Base-by-base conservation (phyloP, 1,284 basidiomycete genomes). In the Leccinum griseonigrum region DNA sequence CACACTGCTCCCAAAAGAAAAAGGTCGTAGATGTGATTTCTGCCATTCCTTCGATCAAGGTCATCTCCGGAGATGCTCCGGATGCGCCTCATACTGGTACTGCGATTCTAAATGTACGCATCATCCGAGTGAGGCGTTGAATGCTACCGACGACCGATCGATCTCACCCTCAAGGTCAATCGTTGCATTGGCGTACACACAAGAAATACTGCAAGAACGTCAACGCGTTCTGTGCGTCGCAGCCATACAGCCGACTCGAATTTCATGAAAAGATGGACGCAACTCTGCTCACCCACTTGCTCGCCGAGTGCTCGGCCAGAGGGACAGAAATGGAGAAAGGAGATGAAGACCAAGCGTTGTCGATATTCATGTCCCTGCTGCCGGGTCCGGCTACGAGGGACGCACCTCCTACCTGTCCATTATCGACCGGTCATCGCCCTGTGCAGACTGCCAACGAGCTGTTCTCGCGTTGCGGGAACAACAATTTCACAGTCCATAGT, bases 401-500 rank as follows among this genome's bases (percentile, higher is more conserved):
- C 5, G 50, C 10, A 16, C 67, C 76, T n/a, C 78, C 75, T 13
- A 71, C 76, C 13, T 78, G 76, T 61, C 72, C 76, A 18, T 67
- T 67, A 57, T 64, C 70, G 50, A 73, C 71, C 0, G 56, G 58
- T n/a, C 61, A 62, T 5, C 72, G 70, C 11, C 63, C 75, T 6
- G 60, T 73, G 18, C 64, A 73, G 3, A 63, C 68, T 4, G 60
- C 85, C 1, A 83, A 81, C 61, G 70, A 78, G 1, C 60, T 88
- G 1, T 86, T 83, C 69, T 67, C 77, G 6, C 83, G 88, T 43
- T 91, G 89, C 66, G 83, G 83, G 50, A 92, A 91, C 75, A 92
- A 91, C 71, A 90, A 92, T 68, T 91, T 91, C 71, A 78, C 85
- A 10, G 74, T 92, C 31, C 87, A 91, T 68, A 87, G 85, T 2